Conservation (phyloP, 495 filamentous ascomycete genomes). For the Articulospora tetracladia region DNA sequence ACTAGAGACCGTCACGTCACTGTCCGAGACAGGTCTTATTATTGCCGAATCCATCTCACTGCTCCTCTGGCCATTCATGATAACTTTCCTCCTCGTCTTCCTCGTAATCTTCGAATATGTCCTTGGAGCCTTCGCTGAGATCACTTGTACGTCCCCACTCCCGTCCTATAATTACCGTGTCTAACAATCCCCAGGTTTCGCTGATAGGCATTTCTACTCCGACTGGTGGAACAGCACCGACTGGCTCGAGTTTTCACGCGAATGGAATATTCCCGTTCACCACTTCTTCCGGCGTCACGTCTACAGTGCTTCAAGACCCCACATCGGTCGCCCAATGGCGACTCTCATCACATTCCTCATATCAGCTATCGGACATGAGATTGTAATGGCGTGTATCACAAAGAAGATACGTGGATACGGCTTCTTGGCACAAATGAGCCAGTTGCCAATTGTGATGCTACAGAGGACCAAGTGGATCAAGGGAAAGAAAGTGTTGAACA, state of each 20-base stretch:
- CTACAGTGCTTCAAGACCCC: conserved; percentile 71
- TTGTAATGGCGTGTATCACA: conserved; percentile 97
- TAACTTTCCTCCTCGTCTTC: conserved; percentile 92
- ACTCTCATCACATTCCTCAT: conserved; percentile 92
- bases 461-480: conserved; percentile 76
- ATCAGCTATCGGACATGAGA: conserved; percentile 83
- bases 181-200: conserved; percentile 47
- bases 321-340: conserved; percentile 73
- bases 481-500: conserved; percentile 75
- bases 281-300: conserved; percentile 94
- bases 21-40: conserved; percentile 68
- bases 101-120: conserved; percentile 97
- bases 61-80: conserved; percentile 96
- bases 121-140: conserved; percentile 89
- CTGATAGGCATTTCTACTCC: conserved; percentile 91
- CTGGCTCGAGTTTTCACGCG: conserved; percentile 94
- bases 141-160: conserved; percentile 53
- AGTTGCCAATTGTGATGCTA: conserved; percentile 88
- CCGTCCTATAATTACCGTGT: not conserved
- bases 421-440: conserved; percentile 91
- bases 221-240: conserved; percentile 93
- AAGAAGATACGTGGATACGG: conserved; percentile 96
- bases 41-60: conserved; percentile 89
- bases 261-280: conserved; percentile 99
- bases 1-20: conserved; percentile 53